These are phyloP conservation scores for Chaetomium sp. DNA, from an alignment of 2,329 filamentous ascomycete species.

Conservation along the genomic window DNA sequence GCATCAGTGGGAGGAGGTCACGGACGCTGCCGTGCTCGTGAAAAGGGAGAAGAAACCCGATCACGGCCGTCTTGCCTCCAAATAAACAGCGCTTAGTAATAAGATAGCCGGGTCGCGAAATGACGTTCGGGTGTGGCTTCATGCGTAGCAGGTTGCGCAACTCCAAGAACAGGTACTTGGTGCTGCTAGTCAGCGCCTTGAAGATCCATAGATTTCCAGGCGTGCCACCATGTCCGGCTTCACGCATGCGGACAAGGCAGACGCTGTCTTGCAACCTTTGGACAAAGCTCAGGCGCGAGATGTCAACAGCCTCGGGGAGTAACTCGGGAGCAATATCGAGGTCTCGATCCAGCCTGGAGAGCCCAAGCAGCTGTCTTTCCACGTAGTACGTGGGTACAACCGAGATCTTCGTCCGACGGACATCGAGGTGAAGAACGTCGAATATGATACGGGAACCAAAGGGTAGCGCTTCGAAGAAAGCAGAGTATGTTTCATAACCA, in stretches of 20 bases:
- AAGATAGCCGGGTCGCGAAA: conserved; percentile 45
- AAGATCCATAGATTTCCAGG: conserved; percentile 42
- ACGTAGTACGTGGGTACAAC: conserved; percentile 46
- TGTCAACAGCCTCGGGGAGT: conserved; percentile 43
- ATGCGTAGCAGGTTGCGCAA: conserved; percentile 49
- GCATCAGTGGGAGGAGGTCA: conserved; percentile 47
- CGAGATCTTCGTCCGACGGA: conserved; percentile 39
- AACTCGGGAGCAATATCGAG: conserved; percentile 37
- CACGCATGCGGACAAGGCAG: conserved; percentile 42
- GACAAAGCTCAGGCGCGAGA: conserved; percentile 43
- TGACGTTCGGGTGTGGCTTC: conserved; percentile 46
- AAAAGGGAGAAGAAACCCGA: conserved; percentile 52
- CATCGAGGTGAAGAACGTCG: conserved; percentile 42
- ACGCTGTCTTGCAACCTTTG: conserved; percentile 54
- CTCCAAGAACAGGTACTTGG: conserved; percentile 58
- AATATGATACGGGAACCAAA: conserved; percentile 55
- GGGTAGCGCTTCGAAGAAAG: conserved; percentile 41
- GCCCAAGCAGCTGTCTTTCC: conserved; percentile 45
- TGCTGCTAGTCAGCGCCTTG: conserved; percentile 51
- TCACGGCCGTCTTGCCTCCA: conserved; percentile 47
- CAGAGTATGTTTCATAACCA: conserved; percentile 26
- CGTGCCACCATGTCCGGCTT: background rate
- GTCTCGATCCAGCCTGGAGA: conserved; percentile 34
- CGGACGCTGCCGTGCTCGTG: conserved; percentile 49
- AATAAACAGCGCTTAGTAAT: conserved; percentile 51